Evolutionary conservation across 2,329 filamentous ascomycete species (phyloP).

Genomic region (Pseudogymnoascus pannorum): DNA sequence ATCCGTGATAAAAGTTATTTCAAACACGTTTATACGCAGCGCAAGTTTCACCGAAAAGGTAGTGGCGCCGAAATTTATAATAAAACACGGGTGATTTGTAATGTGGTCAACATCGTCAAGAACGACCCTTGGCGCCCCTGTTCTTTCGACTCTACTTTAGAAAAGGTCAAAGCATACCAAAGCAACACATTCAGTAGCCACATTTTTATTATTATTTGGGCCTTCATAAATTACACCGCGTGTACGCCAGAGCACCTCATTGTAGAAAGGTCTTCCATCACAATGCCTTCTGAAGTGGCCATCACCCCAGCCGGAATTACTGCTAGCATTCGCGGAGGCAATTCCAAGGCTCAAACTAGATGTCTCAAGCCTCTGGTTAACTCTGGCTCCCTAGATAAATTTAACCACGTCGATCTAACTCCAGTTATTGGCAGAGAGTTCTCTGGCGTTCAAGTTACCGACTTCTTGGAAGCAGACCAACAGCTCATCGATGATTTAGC

Average conservation of each 20-base stretch:
- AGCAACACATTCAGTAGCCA: background rate
- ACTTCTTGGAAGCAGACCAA: conserved; percentile 48
- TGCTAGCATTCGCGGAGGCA: conserved; percentile 5
- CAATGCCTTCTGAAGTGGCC: background rate
- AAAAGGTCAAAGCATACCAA: background rate
- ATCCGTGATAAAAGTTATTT: background rate
- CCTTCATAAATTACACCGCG: background rate
- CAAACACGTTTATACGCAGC: background rate
- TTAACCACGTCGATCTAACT: conserved; percentile 18
- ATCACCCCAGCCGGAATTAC: background rate
- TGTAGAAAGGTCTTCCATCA: background rate
- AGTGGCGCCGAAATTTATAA: background rate
- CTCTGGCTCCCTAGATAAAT: conserved; percentile 21
- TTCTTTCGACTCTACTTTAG: background rate
- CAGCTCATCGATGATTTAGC: conserved; percentile 55
- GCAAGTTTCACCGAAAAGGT: background rate
- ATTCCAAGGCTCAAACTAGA: conserved; percentile 10
- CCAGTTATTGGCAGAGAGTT: conserved; percentile 46
- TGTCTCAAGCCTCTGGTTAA: conserved; percentile 21
- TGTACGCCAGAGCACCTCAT: background rate
- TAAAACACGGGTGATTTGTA: background rate
- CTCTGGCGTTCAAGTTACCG: conserved; percentile 47
- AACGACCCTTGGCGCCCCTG: background rate
- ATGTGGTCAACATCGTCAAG: background rate
- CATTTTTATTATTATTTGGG: background rate